Evolutionary conservation across 2,329 filamentous ascomycete genomes (phyloP).

Genomic region (Grosmannia serpens): DNA sequence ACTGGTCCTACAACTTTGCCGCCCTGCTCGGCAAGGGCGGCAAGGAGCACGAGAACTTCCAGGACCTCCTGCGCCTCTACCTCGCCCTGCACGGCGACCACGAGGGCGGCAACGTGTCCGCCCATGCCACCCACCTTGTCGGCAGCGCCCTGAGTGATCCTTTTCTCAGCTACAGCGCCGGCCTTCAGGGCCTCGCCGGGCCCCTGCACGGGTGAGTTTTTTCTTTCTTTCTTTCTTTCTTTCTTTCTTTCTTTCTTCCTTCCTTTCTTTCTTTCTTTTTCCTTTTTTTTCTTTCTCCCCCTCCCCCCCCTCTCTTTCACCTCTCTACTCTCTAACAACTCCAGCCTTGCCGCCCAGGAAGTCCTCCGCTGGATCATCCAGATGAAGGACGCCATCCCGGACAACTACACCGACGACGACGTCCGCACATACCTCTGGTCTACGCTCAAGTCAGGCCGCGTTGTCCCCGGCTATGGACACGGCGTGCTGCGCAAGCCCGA

Average conservation of each 20-base stretch:
- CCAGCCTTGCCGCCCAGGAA: conserved; percentile 82
- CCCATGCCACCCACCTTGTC: conserved; percentile 88
- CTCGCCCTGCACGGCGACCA: conserved; percentile 95
- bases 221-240: background rate
- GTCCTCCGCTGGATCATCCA: conserved; percentile 93
- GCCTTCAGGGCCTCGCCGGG: conserved; percentile 90
- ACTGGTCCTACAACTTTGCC: conserved; percentile 99
- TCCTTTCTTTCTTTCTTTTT: background rate
- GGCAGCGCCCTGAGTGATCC: conserved; percentile 90
- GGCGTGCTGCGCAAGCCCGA: conserved; percentile 95
- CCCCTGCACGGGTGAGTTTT: conserved; percentile 62
- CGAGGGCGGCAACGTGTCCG: conserved; percentile 95
- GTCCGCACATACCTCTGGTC: conserved; percentile 86
- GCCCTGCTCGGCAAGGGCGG: conserved; percentile 88
- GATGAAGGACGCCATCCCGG: conserved; percentile 83
- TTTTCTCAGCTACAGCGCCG: conserved; percentile 91
- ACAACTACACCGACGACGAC: conserved; percentile 65
- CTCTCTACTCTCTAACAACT: conserved; percentile 1
- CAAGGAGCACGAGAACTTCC: conserved; percentile 82
- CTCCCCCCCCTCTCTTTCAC: background rate
- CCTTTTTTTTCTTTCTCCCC: background rate
- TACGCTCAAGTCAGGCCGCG: conserved; percentile 84
- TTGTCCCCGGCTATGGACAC: conserved; percentile 91
- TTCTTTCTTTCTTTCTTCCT: background rate
- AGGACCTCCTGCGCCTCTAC: conserved; percentile 87